Base-by-base conservation (phyloP, 2,329 filamentous ascomycete species). In the Fusarium graminum region DNA sequence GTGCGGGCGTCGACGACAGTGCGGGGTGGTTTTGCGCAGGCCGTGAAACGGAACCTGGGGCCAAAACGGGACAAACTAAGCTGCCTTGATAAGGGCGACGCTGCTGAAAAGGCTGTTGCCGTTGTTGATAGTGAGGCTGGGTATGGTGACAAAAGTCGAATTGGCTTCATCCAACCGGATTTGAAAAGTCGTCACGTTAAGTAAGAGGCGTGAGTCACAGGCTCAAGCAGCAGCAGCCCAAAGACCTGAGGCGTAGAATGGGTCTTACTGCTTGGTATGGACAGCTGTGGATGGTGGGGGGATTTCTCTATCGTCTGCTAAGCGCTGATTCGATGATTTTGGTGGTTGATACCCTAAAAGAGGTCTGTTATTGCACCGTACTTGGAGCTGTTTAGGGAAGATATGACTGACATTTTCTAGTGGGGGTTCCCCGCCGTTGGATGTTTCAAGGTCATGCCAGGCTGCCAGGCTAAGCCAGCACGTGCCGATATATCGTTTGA, bases 111-210 rank as follows among this genome's bases (percentile, higher is more conserved):
- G 17, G 44, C 28, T 51, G 28, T 41, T 45, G 45, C 57, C 41
- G 42, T 17, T 51, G 44, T 40, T 49, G 52, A 41, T 19, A 54
- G 34, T 41, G 69, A 69, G 46, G 60, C 60, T 65, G 51, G 42
- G 49, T 59, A 61, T 46, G 63, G 49, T 60, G 68, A 57, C 36
- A 47, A 42, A 44, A 70, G 54, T 59, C 68, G 71, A 69, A 73
- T 71, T 72, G 69, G 65, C 71, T 73, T 73, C 71, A 73, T 73
- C 71, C 71, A 73, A 65, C 49, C 65, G 60, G 67, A 52, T 53
- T 69, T 59, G 36, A 53, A 63, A 58, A 59, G 64, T 57, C 41
- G 60, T 60, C 54, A 40, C 50, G 38, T 40, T 55, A 39, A 47
- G 60, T 38, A 49, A 59, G 70, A 53, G 59, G 67, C 70, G 68